Evolutionary conservation across 2,329 filamentous ascomycete species (phyloP).

Genomic region (Cercospora sp.): DNA sequence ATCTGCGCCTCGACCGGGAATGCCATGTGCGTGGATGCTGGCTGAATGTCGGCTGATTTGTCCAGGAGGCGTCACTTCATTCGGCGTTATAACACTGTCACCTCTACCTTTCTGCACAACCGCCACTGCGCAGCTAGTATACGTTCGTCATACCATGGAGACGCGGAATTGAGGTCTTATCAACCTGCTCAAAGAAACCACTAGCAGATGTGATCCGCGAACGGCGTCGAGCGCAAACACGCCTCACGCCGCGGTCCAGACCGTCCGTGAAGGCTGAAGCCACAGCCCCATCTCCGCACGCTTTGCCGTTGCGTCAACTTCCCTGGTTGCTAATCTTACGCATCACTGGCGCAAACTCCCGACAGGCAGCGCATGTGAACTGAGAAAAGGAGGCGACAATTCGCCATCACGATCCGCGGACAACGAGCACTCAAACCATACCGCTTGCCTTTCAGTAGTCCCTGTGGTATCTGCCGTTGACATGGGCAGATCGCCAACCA

Average conservation of each 20-base stretch:
- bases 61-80: background rate
- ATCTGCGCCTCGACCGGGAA: background rate
- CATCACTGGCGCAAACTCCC: background rate
- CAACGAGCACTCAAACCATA: background rate
- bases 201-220: background rate
- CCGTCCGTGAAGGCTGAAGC: background rate
- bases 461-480: background rate
- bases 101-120: background rate
- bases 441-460: background rate
- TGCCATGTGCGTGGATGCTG: background rate
- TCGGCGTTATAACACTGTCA: background rate
- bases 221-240: background rate
- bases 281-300: background rate
- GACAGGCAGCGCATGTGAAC: background rate
- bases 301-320: conserved; percentile 1
- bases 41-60: background rate
- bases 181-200: background rate
- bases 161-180: background rate
- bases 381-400: background rate
- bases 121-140: background rate
- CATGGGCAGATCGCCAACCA: background rate
- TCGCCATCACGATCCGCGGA: background rate
- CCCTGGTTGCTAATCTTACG: background rate
- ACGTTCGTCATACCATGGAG: background rate
- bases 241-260: background rate